Base-by-base conservation (phyloP, 192 early-diverging fungal species). In the Geranomyces variabilis region DNA sequence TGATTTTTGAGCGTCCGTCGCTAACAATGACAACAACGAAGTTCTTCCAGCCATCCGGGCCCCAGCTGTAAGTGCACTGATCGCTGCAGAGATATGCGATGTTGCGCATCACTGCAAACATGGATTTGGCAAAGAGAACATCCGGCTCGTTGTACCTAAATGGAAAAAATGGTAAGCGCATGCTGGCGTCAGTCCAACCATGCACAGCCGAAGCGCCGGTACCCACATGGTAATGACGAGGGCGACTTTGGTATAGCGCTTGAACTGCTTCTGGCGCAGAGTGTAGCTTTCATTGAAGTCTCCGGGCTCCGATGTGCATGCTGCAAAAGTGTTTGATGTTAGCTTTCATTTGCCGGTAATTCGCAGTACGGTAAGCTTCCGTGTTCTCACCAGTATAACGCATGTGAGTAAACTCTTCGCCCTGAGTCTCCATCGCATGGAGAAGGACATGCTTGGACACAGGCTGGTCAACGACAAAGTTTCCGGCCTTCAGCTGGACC, bases 1-100 rank as follows among this genome's bases (percentile, higher is more conserved):
- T 88, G 71, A 93, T 89, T 75, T 93, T 93, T n/a, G 83, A 74
- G 29, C 90, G 79, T 61, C 92, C 92, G 68, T 93, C 92, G 1
- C 92, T 86, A 1, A 93, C 91, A 65, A 92, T 85, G 43, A 64
- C 78, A 0, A 92, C 87, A 33, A 90, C 88, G 60, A 92, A 84
- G 59, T 90, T 89, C 77, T 90, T 81, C 90, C 90, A 92, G 14
- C 84, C 75, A 51, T 87, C 82, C 12, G 76, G 66, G 21, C 85
- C 87, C 87, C 87, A 90, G 69, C 85, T 84, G 19, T 81, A 85
- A 0, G 81, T 80, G 57, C 79, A 80, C 34, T 73, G 69, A 12
- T 81, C 77, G 5, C 84, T 77, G 74, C 87, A 87, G 1, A 91
- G 69, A 58, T 88, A 83, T 21, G 83, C 81, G 71, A 91, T 88